These are phyloP conservation scores for Aspergillus wentii DNA, from an alignment of 495 filamentous ascomycete species.

Conservation along the genomic window DNA sequence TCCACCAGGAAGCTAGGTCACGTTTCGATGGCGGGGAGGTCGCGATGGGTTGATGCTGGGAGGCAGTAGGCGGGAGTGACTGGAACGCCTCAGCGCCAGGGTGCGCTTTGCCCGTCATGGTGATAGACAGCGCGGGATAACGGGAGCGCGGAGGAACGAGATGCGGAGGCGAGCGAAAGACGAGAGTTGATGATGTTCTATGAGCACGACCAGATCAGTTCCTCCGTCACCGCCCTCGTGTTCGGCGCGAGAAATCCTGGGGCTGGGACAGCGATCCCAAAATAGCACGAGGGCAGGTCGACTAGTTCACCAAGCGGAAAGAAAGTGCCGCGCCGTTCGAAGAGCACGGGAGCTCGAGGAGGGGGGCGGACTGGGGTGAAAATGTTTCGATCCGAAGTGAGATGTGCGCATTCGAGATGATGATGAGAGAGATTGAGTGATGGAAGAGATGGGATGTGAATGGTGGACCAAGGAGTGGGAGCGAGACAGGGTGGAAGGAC, in stretches of 20 bases:
- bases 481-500: not conserved
- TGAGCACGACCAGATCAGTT: no score
- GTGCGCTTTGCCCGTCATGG: constrained; percentile 43
- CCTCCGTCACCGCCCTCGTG: constrained; percentile 35
- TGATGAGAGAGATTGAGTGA: no score
- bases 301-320: constrained; percentile 13
- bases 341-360: no score
- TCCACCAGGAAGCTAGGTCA: constrained; percentile 90
- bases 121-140: constrained; percentile 19
- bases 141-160: constrained; percentile 13
- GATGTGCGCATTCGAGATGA: no score
- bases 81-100: constrained; percentile 31
- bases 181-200: no score
- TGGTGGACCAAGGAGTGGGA: no score
- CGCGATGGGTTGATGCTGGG: constrained; percentile 25
- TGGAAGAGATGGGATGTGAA: no score
- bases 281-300: constrained; percentile 22
- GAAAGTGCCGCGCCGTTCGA: constrained; percentile 16
- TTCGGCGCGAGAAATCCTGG: constrained; percentile 29
- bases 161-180: no score
- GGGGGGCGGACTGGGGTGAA: no score
- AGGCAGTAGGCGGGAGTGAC: constrained; percentile 26
- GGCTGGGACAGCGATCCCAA: constrained; percentile 29
- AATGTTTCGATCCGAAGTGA: no score
- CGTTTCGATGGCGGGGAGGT: constrained; percentile 66